phyloP scores from a whole-genome alignment of 169 alveolate species.

The Sarcocystis neurona region DNA sequence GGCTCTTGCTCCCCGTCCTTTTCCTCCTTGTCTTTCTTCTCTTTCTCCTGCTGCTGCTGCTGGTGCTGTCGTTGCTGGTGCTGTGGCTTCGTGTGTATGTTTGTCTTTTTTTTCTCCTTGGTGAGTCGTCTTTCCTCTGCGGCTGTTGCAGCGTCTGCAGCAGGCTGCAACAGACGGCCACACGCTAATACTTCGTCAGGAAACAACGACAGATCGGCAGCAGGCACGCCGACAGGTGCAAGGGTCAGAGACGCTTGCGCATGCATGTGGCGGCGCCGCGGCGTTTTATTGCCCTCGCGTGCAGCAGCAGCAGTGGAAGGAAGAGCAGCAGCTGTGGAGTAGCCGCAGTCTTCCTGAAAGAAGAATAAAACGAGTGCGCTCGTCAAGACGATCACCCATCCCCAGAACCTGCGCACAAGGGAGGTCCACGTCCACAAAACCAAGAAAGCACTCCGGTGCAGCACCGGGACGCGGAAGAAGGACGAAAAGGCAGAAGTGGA shows the following conservation, averaged over 20 bases:
- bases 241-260: conserved; percentile 7
- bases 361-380: conserved; percentile 2
- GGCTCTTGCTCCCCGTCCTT: no score
- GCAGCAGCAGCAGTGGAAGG: neutral
- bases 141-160: neutral
- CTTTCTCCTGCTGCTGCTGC: no score
- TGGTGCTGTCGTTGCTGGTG: no score
- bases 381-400: conserved; percentile 28
- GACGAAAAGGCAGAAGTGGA: no score
- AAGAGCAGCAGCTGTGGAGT: no score
- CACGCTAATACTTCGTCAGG: conserved; percentile 21
- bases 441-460: neutral
- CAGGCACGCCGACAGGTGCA: conserved; percentile 24
- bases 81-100: neutral
- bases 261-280: neutral
- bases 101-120: neutral
- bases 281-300: neutral
- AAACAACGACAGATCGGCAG: conserved; percentile 30
- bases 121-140: neutral
- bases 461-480: neutral
- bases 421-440: neutral
- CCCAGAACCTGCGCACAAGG: conserved; percentile 17
- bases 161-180: neutral
- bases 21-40: no score
- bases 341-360: conserved; percentile 12